Conservation (phyloP, 2,329 filamentous ascomycete species). For the Botryosphaeria agaves region DNA sequence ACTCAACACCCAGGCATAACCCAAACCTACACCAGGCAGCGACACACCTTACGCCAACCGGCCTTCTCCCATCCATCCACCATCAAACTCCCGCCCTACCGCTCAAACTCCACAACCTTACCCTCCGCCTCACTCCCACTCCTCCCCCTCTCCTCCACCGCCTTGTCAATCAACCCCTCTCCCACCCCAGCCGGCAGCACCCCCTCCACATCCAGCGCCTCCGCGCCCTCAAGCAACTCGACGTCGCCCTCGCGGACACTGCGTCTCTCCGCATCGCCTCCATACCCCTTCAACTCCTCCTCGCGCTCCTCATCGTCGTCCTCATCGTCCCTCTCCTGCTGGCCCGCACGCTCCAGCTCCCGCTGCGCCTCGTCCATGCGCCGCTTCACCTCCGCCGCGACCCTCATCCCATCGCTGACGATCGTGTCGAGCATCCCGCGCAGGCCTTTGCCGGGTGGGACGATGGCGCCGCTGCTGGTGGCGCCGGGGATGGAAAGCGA, state of each 20-base stretch:
- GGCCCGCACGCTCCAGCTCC: conserved; percentile 71
- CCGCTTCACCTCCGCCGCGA: conserved; percentile 78
- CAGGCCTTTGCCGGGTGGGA: conserved; percentile 54
- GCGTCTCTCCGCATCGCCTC: conserved; percentile 17
- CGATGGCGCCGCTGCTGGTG: conserved; percentile 34
- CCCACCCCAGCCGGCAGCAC: neutral
- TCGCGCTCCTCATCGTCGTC: conserved; percentile 49
- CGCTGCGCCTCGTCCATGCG: conserved; percentile 92
- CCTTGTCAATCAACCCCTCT: neutral
- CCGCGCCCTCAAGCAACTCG: conserved; percentile 32
- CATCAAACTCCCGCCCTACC: conserved; percentile 6
- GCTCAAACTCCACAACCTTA: conserved; percentile 20
- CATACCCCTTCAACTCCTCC: conserved; percentile 48
- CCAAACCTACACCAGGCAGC: too few relatives aligned
- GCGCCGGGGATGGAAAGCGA: conserved; percentile 12
- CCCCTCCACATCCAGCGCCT: conserved; percentile 23
- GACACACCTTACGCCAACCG: too few relatives aligned
- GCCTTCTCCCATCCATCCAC: too few relatives aligned
- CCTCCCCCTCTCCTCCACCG: neutral
- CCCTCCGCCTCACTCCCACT: conserved; percentile 11
- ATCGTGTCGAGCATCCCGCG: conserved; percentile 93
- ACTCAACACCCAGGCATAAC: too few relatives aligned
- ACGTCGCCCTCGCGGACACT: conserved; percentile 12
- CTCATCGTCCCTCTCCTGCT: conserved; percentile 29
- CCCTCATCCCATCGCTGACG: conserved; percentile 91